phyloP scores from a whole-genome alignment of 306 rosid species.

The Ziziphus jujuba region DNA sequence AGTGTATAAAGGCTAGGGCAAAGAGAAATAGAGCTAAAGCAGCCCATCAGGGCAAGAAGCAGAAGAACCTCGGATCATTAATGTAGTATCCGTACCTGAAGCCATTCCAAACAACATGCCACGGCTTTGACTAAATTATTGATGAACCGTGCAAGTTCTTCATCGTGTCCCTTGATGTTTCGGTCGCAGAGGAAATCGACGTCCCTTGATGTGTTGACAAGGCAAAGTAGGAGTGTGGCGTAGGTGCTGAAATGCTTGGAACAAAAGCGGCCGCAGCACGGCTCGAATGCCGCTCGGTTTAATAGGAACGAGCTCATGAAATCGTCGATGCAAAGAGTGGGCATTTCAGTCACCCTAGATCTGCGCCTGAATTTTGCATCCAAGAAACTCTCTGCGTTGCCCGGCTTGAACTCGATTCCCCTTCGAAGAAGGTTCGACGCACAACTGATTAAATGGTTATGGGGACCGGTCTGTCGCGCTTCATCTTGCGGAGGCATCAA shows the following conservation, averaged over 20 bases:
- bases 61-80: constrained; percentile 65
- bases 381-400: constrained; percentile 35
- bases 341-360: constrained; percentile 59
- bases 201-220: constrained; percentile 53
- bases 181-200: constrained; percentile 58
- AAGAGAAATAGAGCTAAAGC: constrained; percentile 46
- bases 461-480: constrained; percentile 23
- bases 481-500: constrained; percentile 22
- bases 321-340: constrained; percentile 53
- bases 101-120: constrained; percentile 63
- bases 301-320: constrained; percentile 55
- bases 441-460: constrained; percentile 58
- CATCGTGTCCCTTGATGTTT: constrained; percentile 55
- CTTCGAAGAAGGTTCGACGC: constrained; percentile 59
- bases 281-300: constrained; percentile 74
- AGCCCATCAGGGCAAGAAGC: constrained; percentile 61
- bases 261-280: constrained; percentile 40
- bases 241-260: constrained; percentile 53
- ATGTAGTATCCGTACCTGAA: constrained; percentile 64
- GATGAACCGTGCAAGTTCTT: constrained; percentile 45
- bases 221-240: constrained; percentile 53
- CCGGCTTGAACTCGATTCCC: constrained; percentile 38
- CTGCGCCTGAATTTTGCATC: constrained; percentile 43
- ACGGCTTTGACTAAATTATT: constrained; percentile 56
- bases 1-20: constrained; percentile 46